These are phyloP conservation scores for Mortierella sp. DNA, from an alignment of 371 early-diverging fungal genomes.

Conservation along the genomic window DNA sequence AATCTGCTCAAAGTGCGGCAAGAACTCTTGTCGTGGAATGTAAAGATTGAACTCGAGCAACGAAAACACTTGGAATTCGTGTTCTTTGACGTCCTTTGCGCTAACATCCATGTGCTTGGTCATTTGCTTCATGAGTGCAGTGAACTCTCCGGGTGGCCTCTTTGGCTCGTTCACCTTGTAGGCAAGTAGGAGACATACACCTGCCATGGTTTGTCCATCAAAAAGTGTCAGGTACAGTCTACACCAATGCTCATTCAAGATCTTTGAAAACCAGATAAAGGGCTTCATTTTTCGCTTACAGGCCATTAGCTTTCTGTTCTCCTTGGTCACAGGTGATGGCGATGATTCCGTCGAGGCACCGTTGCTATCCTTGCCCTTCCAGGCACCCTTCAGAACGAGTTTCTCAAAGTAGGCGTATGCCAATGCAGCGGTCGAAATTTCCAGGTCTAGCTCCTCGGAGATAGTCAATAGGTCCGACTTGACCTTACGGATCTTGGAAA, in stretches of 20 bases:
- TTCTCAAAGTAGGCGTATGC: constrained; percentile 95
- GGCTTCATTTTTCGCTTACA: constrained; percentile 56
- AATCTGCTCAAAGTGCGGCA: constrained; percentile 90
- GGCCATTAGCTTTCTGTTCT: constrained; percentile 84
- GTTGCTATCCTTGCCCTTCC: constrained; percentile 51
- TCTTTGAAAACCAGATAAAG: too few species aligned
- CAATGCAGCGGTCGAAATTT: constrained; percentile 90
- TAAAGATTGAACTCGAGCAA: constrained; percentile 88
- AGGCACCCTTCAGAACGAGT: constrained; percentile 74
- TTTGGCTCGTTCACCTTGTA: constrained; percentile 90
- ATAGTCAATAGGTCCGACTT: constrained; percentile 73
- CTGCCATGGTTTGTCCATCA: constrained; percentile 61
- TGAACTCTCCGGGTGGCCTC: constrained; percentile 64
- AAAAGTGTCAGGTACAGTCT: constrained; percentile 19
- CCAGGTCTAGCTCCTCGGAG: constrained; percentile 71
- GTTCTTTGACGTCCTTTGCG: constrained; percentile 80
- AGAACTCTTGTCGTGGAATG: constrained; percentile 80
- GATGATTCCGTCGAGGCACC: constrained; percentile 57
- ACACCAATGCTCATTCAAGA: too few species aligned
- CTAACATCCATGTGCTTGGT: constrained; percentile 78
- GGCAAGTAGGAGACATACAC: constrained; percentile 81
- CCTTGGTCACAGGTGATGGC: constrained; percentile 70
- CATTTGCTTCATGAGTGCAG: constrained; percentile 58
- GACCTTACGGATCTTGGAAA: constrained; percentile 82
- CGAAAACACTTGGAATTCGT: constrained; percentile 89